A percentile compares a stretch with the other conserved stretches of the same genome.
phyloP scores from a whole-genome alignment of 805 yeast genomes.

The Kazachstania taianensis region DNA sequence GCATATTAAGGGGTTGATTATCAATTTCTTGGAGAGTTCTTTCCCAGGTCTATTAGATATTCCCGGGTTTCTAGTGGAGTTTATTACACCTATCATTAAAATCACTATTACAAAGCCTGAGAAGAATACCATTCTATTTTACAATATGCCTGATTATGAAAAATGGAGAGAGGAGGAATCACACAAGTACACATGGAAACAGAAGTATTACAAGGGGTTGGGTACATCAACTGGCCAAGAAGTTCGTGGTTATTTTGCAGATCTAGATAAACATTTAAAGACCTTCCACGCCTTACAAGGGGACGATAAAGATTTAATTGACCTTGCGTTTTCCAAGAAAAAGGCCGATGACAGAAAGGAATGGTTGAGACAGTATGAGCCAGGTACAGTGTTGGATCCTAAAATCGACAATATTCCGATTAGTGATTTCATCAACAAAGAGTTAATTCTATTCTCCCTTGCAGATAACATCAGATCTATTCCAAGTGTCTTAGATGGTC shows the following conservation, averaged over 20 bases:
- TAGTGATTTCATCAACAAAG: constrained; percentile 88
- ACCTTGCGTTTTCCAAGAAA: constrained; percentile 87
- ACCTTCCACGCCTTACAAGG: constrained; percentile 72
- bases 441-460: constrained; percentile 86
- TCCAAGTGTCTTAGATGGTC: constrained; percentile 88
- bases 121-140: constrained; percentile 58
- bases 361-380: constrained; percentile 84
- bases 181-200: constrained; percentile 64
- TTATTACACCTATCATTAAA: constrained; percentile 92
- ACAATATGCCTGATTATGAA: constrained; percentile 93
- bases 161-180: constrained; percentile 86
- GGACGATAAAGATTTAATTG: constrained; percentile 68
- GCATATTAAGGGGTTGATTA: constrained; percentile 90
- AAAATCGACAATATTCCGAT: constrained; percentile 69
- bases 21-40: constrained; percentile 84
- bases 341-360: constrained; percentile 96
- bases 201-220: constrained; percentile 95
- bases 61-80: constrained; percentile 88
- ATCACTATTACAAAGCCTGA: constrained; percentile 65
- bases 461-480: constrained; percentile 94
- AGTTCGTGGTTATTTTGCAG: constrained; percentile 79
- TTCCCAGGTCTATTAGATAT: constrained; percentile 87
- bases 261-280: constrained; percentile 77
- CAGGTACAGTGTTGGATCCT: constrained; percentile 89
- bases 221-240: constrained; percentile 87